Evolutionary conservation across 495 filamentous ascomycete genomes (phyloP).

Genomic region (Coniosporium apollinis): DNA sequence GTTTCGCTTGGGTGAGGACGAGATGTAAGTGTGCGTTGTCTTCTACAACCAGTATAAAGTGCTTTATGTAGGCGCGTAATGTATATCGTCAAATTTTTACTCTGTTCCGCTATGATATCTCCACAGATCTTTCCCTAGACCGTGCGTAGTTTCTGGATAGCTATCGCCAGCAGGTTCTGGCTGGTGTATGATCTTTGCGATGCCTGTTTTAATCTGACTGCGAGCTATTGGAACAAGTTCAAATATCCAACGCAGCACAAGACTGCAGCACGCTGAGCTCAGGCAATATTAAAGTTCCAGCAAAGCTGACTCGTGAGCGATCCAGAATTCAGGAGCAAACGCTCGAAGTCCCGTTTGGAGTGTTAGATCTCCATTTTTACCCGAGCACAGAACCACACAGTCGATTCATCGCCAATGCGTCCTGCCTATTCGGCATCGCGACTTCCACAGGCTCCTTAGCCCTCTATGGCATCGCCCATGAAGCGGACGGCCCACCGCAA

Average conservation of each 20-base stretch:
- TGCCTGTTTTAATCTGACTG: not conserved
- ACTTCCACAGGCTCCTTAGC: slow-evolving; percentile 54
- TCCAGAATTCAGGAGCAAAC: slow-evolving; percentile 1
- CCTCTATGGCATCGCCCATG: slow-evolving; percentile 37
- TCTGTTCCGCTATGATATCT: not conserved
- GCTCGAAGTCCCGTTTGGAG: slow-evolving; percentile 32
- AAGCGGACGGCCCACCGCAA: not conserved
- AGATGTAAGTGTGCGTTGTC: slow-evolving; percentile 7
- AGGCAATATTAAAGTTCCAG: not conserved
- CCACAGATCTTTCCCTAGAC: not conserved
- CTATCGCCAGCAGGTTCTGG: not conserved
- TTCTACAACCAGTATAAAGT: too few relatives aligned
- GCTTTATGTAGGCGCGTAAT: too few relatives aligned
- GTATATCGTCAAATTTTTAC: not conserved
- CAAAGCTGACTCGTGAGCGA: not conserved
- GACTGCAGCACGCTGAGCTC: not conserved
- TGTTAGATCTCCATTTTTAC: slow-evolving; percentile 78
- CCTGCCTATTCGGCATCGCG: slow-evolving; percentile 49
- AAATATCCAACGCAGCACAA: not conserved
- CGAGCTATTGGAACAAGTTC: not conserved
- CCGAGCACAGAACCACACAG: slow-evolving; percentile 26
- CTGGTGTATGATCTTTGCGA: not conserved
- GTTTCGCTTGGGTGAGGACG: slow-evolving; percentile 26
- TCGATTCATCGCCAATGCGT: slow-evolving; percentile 52
- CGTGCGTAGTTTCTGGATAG: too few relatives aligned